Evolutionary conservation across 2,329 filamentous ascomycete genomes (phyloP).

Genomic region (Thielaviopsis punctulata): DNA sequence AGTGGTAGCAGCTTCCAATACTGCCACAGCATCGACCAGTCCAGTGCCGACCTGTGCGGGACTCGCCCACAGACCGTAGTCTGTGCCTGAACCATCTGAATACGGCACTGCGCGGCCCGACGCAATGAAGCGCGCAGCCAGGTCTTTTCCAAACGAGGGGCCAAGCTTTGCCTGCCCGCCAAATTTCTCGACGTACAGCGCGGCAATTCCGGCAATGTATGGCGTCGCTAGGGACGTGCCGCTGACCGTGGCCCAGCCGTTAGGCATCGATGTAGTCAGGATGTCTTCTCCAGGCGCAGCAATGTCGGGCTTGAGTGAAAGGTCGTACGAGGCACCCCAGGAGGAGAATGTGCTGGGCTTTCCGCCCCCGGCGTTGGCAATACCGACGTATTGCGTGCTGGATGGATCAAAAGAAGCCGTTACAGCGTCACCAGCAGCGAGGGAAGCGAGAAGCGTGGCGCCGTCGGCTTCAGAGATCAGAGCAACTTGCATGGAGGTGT

Average conservation of each 20-base stretch:
- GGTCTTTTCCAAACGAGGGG: slow-evolving; percentile 1
- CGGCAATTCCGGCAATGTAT: slow-evolving; percentile 32
- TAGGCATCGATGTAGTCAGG: slow-evolving; percentile 27
- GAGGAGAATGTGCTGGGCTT: slow-evolving; percentile 30
- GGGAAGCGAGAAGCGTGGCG: slow-evolving; percentile 15
- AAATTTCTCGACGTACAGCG: slow-evolving; percentile 25
- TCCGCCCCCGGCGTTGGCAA: slow-evolving; percentile 17
- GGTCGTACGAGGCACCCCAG: slow-evolving; percentile 34
- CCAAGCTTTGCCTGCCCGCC: slow-evolving; percentile 21
- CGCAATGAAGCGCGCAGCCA: background rate
- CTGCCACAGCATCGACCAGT: slow-evolving; percentile 28
- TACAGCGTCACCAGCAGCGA: slow-evolving; percentile 18
- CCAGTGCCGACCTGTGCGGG: slow-evolving; percentile 28
- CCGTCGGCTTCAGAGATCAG: slow-evolving; percentile 18
- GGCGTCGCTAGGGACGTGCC: slow-evolving; percentile 41
- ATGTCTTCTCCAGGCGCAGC: slow-evolving; percentile 32
- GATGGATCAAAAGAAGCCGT: slow-evolving; percentile 23
- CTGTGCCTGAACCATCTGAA: background rate
- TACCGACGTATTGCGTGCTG: background rate
- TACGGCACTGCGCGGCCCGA: background rate
- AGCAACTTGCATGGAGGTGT: slow-evolving; percentile 8
- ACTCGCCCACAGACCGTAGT: slow-evolving; percentile 19
- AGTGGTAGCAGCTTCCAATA: slow-evolving; percentile 23
- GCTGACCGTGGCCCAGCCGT: slow-evolving; percentile 27
- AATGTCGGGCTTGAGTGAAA: slow-evolving; percentile 33